phyloP scores from a whole-genome alignment of 23 red algal genomes.

The Gracilariopsis chorda region DNA sequence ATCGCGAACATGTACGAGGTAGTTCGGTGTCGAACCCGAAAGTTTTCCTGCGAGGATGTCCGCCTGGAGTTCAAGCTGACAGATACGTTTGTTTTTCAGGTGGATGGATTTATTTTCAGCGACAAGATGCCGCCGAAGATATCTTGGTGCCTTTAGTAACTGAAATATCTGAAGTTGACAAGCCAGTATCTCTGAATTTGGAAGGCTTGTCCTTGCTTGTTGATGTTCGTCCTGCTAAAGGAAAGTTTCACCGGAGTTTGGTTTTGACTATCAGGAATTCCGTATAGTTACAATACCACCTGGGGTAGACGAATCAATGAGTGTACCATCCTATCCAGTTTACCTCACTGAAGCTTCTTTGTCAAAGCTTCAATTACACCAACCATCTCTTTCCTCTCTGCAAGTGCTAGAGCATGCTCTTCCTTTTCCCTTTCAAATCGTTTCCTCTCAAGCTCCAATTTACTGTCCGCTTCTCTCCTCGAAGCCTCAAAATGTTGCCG shows the following conservation, averaged over 20 bases:
- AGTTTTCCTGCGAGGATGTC: constrained; percentile 38
- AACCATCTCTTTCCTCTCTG: too few relatives aligned
- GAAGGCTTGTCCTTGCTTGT: constrained; percentile 47
- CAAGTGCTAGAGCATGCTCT: too few relatives aligned
- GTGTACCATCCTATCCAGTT: too few relatives aligned
- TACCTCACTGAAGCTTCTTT: too few relatives aligned
- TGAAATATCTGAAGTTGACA: constrained; percentile 73
- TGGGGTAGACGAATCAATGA: not conserved
- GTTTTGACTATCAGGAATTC: constrained; percentile 70
- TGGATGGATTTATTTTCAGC: constrained; percentile 59
- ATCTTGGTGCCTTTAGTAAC: constrained; percentile 46
- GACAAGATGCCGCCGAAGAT: constrained; percentile 66
- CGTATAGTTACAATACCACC: constrained; percentile 58
- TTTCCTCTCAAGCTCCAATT: too few relatives aligned
- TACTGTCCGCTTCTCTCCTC: too few relatives aligned
- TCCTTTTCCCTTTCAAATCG: too few relatives aligned
- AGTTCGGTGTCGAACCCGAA: constrained; percentile 33
- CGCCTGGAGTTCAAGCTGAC: constrained; percentile 48
- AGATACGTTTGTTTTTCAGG: constrained; percentile 75
- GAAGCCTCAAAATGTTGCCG: too few relatives aligned
- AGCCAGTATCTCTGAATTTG: constrained; percentile 58
- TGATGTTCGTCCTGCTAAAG: constrained; percentile 77
- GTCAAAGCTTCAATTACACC: too few relatives aligned
- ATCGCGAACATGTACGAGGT: not conserved
- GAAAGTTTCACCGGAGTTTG: constrained; percentile 54